Base-by-base conservation (phyloP, 805 yeast genomes). In the Candida ponderosae region DNA sequence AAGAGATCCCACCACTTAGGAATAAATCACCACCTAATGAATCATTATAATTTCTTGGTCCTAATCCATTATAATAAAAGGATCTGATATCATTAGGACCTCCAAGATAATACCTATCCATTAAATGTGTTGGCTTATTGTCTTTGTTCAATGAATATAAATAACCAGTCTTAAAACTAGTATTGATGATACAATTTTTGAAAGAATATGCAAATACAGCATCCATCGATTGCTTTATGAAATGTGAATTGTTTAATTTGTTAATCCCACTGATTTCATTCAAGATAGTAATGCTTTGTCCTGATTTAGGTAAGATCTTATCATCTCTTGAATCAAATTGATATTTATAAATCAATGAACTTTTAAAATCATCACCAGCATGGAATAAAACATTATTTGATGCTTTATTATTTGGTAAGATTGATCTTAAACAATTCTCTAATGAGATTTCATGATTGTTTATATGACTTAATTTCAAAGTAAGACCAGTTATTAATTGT, bases 61-160 rank as follows among this genome's bases (percentile, higher is more conserved):
- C 89, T 27, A 83, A 56, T 1, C 85, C 75, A 62, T 80, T 80
- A 37, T 71, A 63, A 26, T 73, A 66, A 51, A 82, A 85, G 1
- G 89, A 87, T 40, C 82, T 66, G 21, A 87, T 75, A 37, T 80
- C 81, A 38, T 77, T 71, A 13, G 79, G 73, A 0, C 96, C 96
- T 15, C 96, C 95, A 32, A 84, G 65, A 51, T 79, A 85, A 55
- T 89, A 90, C 45, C 84, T 72, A 57, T 90, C 98, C 53, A 80
- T 71, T 23, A 80, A 52, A 50, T 83, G 89, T 2, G 69, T 42
- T 38, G 42, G 50, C 41, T 37, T 46, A 10, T 45, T 35, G n/a
- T n/a, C n/a, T n/a, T n/a, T n/a, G 18, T 48, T 48, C 19, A 70
- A 52, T 38, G 73, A 63, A 40, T 64, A 59, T 21, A 85, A 62